phyloP scores from a whole-genome alignment of 192 early-diverging fungal species.

The Radiomyces spectabilis region DNA sequence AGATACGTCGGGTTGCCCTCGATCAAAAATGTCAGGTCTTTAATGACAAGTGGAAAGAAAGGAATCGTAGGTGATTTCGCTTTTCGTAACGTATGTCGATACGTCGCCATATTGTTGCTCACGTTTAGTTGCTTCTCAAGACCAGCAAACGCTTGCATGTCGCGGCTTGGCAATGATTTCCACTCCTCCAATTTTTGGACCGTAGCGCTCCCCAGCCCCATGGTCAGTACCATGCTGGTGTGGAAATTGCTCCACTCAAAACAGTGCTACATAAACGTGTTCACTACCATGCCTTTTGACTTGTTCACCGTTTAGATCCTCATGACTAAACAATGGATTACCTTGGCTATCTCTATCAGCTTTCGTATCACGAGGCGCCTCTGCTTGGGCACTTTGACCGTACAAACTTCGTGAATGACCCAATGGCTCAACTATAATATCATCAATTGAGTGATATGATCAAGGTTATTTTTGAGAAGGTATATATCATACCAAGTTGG shows the following conservation, averaged over 20 bases:
- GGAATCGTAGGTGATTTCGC: slow-evolving; percentile 39
- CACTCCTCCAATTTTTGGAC: slow-evolving; percentile 43
- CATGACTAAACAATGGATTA: background rate
- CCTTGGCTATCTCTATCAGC: slow-evolving; percentile 29
- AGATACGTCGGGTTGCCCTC: slow-evolving; percentile 59
- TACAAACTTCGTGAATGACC: slow-evolving; percentile 21
- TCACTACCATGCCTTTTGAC: too few relatives aligned
- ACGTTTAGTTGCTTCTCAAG: slow-evolving; percentile 57
- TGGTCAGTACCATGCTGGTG: slow-evolving; percentile 56
- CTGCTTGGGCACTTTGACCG: background rate
- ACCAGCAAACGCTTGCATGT: slow-evolving; percentile 31
- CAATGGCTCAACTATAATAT: slow-evolving; percentile 26
- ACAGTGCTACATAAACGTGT: slow-evolving; percentile 39
- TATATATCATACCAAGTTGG: slow-evolving; percentile 32
- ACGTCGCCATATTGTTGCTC: slow-evolving; percentile 56
- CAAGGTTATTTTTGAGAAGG: too few relatives aligned
- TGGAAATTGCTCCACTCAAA: slow-evolving; percentile 57
- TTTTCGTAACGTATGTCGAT: slow-evolving; percentile 45
- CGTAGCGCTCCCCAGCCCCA: slow-evolving; percentile 46
- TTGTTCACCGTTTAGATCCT: too few relatives aligned
- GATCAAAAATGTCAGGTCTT: slow-evolving; percentile 66
- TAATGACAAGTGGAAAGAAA: slow-evolving; percentile 63
- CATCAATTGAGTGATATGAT: too few relatives aligned
- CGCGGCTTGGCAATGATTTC: slow-evolving; percentile 33
- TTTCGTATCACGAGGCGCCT: slow-evolving; percentile 13